Percentiles rank a stretch among this genome's conserved stretches.
Conservation (phyloP, 805 yeast genomes). For the Kockiozyma suomiensis region DNA sequence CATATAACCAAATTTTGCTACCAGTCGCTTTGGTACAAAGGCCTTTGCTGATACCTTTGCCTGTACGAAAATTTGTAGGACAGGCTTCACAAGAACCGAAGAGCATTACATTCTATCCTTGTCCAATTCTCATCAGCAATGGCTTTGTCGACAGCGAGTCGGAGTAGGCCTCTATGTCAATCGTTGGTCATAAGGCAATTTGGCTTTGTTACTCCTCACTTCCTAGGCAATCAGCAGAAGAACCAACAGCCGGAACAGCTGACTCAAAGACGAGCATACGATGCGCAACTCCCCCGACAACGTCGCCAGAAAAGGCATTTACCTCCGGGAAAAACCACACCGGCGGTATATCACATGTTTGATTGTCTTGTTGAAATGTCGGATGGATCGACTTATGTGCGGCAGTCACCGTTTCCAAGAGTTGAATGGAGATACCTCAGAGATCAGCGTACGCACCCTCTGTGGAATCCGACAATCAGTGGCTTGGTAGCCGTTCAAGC, state of each 20-base stretch:
- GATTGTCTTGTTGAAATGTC: constrained; percentile 86
- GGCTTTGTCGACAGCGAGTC: neutral
- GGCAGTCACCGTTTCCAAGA: constrained; percentile 87
- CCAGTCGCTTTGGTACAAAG: neutral
- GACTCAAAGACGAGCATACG: constrained; percentile 4
- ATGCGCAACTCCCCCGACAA: constrained; percentile 26
- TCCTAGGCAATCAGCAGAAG: neutral
- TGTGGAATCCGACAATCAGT: constrained; percentile 75
- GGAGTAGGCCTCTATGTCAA: constrained; percentile 2
- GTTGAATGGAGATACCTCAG: constrained; percentile 80
- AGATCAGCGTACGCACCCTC: constrained; percentile 82
- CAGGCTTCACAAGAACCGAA: too few relatives aligned
- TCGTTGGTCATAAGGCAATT: neutral
- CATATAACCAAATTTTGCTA: neutral
- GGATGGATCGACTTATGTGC: constrained; percentile 85
- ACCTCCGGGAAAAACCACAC: constrained; percentile 77
- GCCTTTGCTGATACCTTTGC: neutral
- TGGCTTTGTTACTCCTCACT: neutral
- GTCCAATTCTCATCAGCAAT: neutral
- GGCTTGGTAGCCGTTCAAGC: constrained; percentile 27
- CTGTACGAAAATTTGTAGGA: constrained; percentile 2
- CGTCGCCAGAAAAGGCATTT: constrained; percentile 38
- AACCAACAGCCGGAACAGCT: neutral
- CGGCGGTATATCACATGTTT: constrained; percentile 89
- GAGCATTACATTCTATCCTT: too few relatives aligned